Evolutionary conservation across 2,329 filamentous ascomycete species (phyloP).

Genomic region (Ceratocystis cubensis): DNA sequence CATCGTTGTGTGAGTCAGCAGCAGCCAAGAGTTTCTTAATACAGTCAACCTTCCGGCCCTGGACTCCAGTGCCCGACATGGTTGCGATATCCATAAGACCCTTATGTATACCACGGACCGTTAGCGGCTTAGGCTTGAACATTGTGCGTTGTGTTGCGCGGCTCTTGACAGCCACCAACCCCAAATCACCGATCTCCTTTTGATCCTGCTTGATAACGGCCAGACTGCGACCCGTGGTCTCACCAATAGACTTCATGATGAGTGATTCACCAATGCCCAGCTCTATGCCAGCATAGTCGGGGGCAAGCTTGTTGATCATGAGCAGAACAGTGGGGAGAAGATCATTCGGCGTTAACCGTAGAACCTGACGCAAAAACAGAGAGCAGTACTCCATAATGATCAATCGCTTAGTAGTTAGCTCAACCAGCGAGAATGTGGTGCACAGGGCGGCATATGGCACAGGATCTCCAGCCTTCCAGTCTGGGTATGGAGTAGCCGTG

Average conservation of each 20-base stretch:
- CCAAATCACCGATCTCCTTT: conserved; percentile 89
- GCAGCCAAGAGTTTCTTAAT: conserved; percentile 96
- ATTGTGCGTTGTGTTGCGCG: conserved; percentile 91
- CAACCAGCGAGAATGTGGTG: conserved; percentile 84
- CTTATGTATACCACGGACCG: conserved; percentile 73
- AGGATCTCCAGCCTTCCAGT: conserved; percentile 80
- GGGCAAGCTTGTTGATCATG: conserved; percentile 96
- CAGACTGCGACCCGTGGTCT: conserved; percentile 78
- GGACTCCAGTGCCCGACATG: conserved; percentile 71
- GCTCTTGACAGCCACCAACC: conserved; percentile 89
- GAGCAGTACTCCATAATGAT: conserved; percentile 82
- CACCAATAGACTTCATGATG: conserved; percentile 97
- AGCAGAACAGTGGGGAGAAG: conserved; percentile 78
- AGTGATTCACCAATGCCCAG: conserved; percentile 96
- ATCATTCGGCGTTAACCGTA: conserved; percentile 77
- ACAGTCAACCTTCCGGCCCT: conserved; percentile 77
- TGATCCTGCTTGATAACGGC: conserved; percentile 90
- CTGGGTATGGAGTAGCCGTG: conserved; percentile 62
- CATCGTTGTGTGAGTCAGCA: conserved; percentile 59
- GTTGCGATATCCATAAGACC: conserved; percentile 82
- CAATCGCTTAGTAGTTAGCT: conserved; percentile 85
- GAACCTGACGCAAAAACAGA: conserved; percentile 83
- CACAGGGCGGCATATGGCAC: conserved; percentile 93
- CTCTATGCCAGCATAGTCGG: conserved; percentile 92
- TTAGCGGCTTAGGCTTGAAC: conserved; percentile 92